These are phyloP conservation scores for Penicillium sp. DNA, from an alignment of 2,329 filamentous ascomycete species.

Conservation along the genomic window DNA sequence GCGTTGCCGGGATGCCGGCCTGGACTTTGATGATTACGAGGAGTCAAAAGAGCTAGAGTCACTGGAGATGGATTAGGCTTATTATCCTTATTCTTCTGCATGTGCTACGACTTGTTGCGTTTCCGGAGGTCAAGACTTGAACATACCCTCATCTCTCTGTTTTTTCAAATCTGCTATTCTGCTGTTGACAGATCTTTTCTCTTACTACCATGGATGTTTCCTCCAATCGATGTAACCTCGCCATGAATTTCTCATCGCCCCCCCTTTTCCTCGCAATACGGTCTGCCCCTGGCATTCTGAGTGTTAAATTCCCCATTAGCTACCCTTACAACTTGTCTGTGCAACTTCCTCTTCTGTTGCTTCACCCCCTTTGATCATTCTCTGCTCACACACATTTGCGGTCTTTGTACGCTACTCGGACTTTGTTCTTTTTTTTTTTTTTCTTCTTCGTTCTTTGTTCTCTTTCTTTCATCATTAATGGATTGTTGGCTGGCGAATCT, in stretches of 20 bases:
- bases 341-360: not conserved
- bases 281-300: not conserved
- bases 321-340: not conserved
- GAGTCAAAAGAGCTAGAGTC: conserved; percentile 42
- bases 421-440: conserved; percentile 12
- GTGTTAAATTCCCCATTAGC: not conserved
- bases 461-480: conserved; percentile 27
- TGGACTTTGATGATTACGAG: conserved; percentile 50
- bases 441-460: conserved; percentile 15
- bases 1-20: conserved; percentile 47
- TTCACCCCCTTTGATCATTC: conserved; percentile 9
- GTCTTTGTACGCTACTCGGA: conserved; percentile 2
- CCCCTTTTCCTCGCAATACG: not conserved
- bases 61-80: conserved; percentile 36
- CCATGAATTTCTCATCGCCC: not conserved
- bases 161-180: conserved; percentile 17
- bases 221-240: not conserved
- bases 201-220: conserved; percentile 6
- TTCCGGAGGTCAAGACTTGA: conserved; percentile 25
- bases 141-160: conserved; percentile 26
- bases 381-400: conserved; percentile 16
- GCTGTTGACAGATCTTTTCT: conserved; percentile 4
- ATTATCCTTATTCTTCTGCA: conserved; percentile 16
- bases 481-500: conserved; percentile 30
- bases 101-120: conserved; percentile 29